Percentiles rank a stretch among this genome's conserved stretches.
These are phyloP conservation scores for Fusarium pseudocircinatum DNA, from an alignment of 2,329 filamentous ascomycete genomes.

Conservation along the genomic window DNA sequence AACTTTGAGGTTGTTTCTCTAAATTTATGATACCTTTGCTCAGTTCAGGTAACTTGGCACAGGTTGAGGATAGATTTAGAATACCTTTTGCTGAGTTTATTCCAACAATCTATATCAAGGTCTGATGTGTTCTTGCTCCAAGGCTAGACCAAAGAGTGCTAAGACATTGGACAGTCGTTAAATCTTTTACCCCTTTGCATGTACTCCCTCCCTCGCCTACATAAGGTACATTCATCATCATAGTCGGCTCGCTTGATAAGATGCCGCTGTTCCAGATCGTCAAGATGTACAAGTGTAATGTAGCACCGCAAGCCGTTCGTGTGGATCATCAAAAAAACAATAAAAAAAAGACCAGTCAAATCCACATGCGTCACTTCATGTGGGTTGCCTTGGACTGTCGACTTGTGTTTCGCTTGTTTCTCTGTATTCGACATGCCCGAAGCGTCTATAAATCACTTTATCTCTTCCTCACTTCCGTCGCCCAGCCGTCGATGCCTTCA, in stretches of 20 bases:
- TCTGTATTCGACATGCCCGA: constrained; percentile 35
- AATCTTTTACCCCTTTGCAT: constrained; percentile 15
- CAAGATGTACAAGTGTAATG: constrained; percentile 13
- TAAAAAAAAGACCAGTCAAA: constrained; percentile 25
- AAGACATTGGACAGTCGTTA: constrained; percentile 1
- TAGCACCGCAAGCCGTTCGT: constrained; percentile 9
- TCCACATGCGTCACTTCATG: constrained; percentile 4
- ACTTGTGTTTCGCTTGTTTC: constrained; percentile 33
- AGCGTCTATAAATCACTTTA: constrained; percentile 51
- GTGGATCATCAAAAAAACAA: constrained; percentile 17
- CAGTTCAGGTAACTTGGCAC: background rate
- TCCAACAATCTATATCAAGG: background rate
- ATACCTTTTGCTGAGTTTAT: background rate
- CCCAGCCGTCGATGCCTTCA: constrained; percentile 95
- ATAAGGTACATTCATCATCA: background rate
- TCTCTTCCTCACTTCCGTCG: constrained; percentile 85
- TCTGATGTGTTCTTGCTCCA: background rate
- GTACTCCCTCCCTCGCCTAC: background rate
- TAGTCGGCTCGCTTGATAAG: constrained; percentile 8
- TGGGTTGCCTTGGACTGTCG: constrained; percentile 21
- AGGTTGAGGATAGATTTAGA: background rate
- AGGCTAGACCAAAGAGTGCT: constrained; percentile 5
- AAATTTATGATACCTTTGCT: too few species aligned
- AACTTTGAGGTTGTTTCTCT: too few species aligned
- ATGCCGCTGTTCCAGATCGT: constrained; percentile 22